Percentiles rank a stretch among this genome's conserved stretches.
Conservation (phyloP, 148 eudicot genomes). For the Vaccinium macrocarpon region DNA sequence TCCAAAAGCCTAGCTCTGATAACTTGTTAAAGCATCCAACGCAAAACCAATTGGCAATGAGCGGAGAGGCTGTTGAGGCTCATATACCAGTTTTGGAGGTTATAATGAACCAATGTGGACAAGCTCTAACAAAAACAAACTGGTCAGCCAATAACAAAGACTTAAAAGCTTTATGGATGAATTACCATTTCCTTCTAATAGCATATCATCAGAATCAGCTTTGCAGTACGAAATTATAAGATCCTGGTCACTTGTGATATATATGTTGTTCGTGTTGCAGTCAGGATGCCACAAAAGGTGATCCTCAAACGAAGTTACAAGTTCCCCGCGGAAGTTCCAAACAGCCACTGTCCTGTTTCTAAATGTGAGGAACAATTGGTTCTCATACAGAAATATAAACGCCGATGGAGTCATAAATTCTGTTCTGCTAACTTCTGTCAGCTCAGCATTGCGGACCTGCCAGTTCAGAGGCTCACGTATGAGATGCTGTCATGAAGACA, state of each 20-base stretch:
- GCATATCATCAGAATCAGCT: constrained; percentile 74
- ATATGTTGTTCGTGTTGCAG: constrained; percentile 97
- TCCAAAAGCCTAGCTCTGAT: no score
- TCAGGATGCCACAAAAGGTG: constrained; percentile 99
- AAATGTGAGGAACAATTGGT: constrained; percentile 88
- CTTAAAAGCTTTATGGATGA: not conserved
- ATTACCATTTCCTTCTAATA: constrained; percentile 74
- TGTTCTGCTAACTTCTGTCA: constrained; percentile 88
- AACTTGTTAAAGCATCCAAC: no score
- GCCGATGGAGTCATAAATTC: constrained; percentile 99
- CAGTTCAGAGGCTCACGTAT: constrained; percentile 18
- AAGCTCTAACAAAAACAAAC: not conserved
- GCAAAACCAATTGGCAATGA: no score
- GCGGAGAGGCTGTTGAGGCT: no score
- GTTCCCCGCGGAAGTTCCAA: constrained; percentile 97
- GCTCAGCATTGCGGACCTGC: constrained; percentile 80
- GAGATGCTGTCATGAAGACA: not conserved
- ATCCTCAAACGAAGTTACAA: constrained; percentile 97
- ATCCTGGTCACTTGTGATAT: constrained; percentile 96
- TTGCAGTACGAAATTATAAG: constrained; percentile 97
- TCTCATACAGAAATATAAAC: constrained; percentile 90
- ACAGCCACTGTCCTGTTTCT: constrained; percentile 93
- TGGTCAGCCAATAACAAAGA: not conserved
- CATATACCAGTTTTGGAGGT: no score
- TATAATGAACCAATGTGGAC: no score